These are phyloP conservation scores for Yamadazyma epiphylla DNA, from an alignment of 1,139 yeast species.

Conservation along the genomic window DNA sequence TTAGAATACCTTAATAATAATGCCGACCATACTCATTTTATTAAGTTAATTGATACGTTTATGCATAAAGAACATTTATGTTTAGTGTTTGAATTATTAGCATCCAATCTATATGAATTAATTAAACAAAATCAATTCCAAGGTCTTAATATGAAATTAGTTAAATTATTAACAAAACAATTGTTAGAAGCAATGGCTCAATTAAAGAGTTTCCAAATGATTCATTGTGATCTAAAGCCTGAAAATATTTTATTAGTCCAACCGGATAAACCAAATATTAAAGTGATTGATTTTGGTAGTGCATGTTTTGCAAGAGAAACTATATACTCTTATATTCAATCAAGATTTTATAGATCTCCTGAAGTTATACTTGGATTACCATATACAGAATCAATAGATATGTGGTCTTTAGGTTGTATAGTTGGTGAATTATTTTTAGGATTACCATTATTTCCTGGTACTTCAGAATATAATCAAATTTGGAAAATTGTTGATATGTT, in stretches of 20 bases:
- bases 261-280: slow-evolving; percentile 83
- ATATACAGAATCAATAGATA: slow-evolving; percentile 87
- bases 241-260: slow-evolving; percentile 83
- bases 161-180: slow-evolving; percentile 75
- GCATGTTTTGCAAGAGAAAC: slow-evolving; percentile 93
- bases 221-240: slow-evolving; percentile 96
- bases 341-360: slow-evolving; percentile 93
- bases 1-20: slow-evolving; percentile 76
- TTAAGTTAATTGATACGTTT: slow-evolving; percentile 80
- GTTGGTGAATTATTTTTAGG: slow-evolving; percentile 92
- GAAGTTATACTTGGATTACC: slow-evolving; percentile 92
- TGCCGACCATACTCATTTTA: slow-evolving; percentile 71
- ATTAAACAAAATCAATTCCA: slow-evolving; percentile 92
- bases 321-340: slow-evolving; percentile 89
- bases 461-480: slow-evolving; percentile 89
- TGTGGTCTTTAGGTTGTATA: slow-evolving; percentile 98
- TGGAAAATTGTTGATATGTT: slow-evolving; percentile 78
- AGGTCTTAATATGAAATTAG: slow-evolving; percentile 79
- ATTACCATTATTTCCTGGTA: slow-evolving; percentile 91
- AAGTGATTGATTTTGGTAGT: slow-evolving; percentile 94
- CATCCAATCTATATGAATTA: slow-evolving; percentile 85
- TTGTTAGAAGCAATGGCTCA: slow-evolving; percentile 76
- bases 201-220: slow-evolving; percentile 76
- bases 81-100: slow-evolving; percentile 83
- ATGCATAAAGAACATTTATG: slow-evolving; percentile 92